Conservation (phyloP, 352 stramenopile genomes). For the Phytophthora colocasiae region DNA sequence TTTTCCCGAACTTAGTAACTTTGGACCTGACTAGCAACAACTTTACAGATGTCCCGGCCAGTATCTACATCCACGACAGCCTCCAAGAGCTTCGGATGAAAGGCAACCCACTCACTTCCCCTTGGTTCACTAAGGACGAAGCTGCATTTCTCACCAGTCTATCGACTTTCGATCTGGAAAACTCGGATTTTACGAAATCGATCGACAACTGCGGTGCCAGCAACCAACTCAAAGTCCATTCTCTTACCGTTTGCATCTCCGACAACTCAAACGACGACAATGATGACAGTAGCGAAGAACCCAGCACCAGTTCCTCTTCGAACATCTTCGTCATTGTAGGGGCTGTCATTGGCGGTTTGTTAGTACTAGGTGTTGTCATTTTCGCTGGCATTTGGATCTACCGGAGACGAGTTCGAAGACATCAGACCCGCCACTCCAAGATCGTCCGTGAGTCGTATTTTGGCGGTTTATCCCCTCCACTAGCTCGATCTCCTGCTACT, state of each 20-base stretch:
- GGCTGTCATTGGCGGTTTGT: slow-evolving; percentile 43
- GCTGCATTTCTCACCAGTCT: slow-evolving; percentile 35
- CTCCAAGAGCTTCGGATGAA: slow-evolving; percentile 55
- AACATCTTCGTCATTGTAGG: slow-evolving; percentile 41
- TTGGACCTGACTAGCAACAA: slow-evolving; percentile 67
- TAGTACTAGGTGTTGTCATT: slow-evolving; percentile 33
- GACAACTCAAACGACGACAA: slow-evolving; percentile 26
- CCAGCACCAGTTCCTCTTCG: slow-evolving; percentile 3
- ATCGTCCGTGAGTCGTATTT: slow-evolving; percentile 43
- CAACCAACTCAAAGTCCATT: slow-evolving; percentile 36
- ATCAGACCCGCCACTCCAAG: slow-evolving; percentile 11
- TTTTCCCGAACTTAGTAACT: slow-evolving; percentile 60
- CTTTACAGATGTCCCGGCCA: slow-evolving; percentile 51
- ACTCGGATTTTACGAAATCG: slow-evolving; percentile 40
- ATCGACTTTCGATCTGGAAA: slow-evolving; percentile 43
- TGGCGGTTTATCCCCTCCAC: slow-evolving; percentile 40
- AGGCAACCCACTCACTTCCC: slow-evolving; percentile 46
- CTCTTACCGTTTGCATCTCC: slow-evolving; percentile 38
- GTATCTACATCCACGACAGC: slow-evolving; percentile 55
- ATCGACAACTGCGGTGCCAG: slow-evolving; percentile 30
- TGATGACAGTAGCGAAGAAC: slow-evolving; percentile 13
- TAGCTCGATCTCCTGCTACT: slow-evolving; percentile 27
- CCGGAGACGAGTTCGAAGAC: slow-evolving; percentile 13
- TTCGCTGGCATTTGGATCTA: slow-evolving; percentile 35
- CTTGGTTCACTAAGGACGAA: slow-evolving; percentile 54